A percentile compares a stretch with the other conserved stretches of the same genome.
These are phyloP conservation scores for Metschnikowia colocasiae DNA, from an alignment of 805 yeast species.

Conservation along the genomic window DNA sequence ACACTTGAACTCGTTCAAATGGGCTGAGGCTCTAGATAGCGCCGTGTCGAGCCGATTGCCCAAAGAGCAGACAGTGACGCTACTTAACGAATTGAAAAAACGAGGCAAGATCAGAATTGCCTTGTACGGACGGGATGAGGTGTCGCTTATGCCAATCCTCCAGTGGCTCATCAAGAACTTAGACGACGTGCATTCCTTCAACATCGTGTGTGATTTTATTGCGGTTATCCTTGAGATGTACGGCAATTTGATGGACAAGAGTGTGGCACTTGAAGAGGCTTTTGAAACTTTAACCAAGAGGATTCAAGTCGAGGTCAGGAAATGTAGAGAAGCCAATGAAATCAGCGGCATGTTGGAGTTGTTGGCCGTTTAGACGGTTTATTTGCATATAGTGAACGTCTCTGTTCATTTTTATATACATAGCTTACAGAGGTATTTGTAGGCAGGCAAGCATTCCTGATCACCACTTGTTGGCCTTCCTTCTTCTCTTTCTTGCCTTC, in stretches of 20 bases:
- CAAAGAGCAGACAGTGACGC: constrained; percentile 75
- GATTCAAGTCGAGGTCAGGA: constrained; percentile 64
- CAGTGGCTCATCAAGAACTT: constrained; percentile 77
- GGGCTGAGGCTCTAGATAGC: constrained; percentile 89
- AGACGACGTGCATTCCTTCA: constrained; percentile 72
- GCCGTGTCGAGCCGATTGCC: constrained; percentile 79
- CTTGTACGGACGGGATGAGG: constrained; percentile 78
- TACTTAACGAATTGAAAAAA: constrained; percentile 78
- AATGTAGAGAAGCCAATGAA: constrained; percentile 82
- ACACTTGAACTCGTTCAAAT: constrained; percentile 79
- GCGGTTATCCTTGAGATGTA: constrained; percentile 72
- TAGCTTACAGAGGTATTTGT: neutral
- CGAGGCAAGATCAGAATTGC: constrained; percentile 88
- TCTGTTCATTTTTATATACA: constrained; percentile 1
- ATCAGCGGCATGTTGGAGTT: constrained; percentile 93
- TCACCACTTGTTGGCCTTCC: constrained; percentile 4
- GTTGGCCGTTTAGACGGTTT: constrained; percentile 46
- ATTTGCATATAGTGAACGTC: constrained; percentile 4
- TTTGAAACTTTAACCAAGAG: constrained; percentile 57
- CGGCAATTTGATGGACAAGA: constrained; percentile 64
- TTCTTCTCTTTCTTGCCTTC: constrained; percentile 6
- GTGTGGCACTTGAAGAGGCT: constrained; percentile 74
- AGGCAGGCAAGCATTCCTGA: neutral
- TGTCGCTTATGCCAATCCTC: constrained; percentile 76
- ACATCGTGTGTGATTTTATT: constrained; percentile 62